A percentile compares a stretch with the other conserved stretches of the same genome.
Conservation (phyloP, 768 basidiomycete species). For the Lentinula raphanica region DNA sequence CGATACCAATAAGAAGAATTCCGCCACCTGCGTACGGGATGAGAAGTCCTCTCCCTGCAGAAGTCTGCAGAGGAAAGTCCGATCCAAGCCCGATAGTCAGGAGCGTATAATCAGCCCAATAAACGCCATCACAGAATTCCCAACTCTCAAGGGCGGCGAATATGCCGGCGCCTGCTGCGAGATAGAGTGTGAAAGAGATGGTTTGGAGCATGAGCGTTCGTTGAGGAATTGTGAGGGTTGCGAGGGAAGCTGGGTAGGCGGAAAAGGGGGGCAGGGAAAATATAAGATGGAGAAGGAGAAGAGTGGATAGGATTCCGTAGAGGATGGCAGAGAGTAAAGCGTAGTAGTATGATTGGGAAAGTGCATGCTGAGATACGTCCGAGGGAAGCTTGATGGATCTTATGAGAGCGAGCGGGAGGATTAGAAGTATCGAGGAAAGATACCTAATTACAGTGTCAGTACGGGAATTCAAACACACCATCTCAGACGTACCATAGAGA, state of each 20-base stretch:
- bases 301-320: slow-evolving; percentile 28
- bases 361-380: slow-evolving; percentile 13
- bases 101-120: slow-evolving; percentile 40
- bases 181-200: slow-evolving; percentile 32
- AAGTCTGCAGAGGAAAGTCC: slow-evolving; percentile 29
- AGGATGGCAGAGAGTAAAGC: slow-evolving; percentile 27
- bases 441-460: slow-evolving; percentile 23
- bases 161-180: slow-evolving; percentile 33
- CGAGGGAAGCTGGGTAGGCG: slow-evolving; percentile 23
- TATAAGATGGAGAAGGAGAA: slow-evolving; percentile 17
- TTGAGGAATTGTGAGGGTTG: slow-evolving; percentile 32
- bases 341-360: slow-evolving; percentile 35
- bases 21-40: slow-evolving; percentile 36
- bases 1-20: slow-evolving; percentile 31
- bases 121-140: slow-evolving; percentile 33
- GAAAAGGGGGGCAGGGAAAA: slow-evolving; percentile 29
- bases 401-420: slow-evolving; percentile 27
- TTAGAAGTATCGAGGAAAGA: slow-evolving; percentile 28
- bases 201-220: slow-evolving; percentile 40
- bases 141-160: slow-evolving; percentile 31
- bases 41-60: slow-evolving; percentile 23
- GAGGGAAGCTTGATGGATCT: slow-evolving; percentile 10
- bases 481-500: slow-evolving; percentile 25
- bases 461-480: not conserved
- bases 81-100: slow-evolving; percentile 36